Evolutionary conservation across 768 basidiomycete genomes (phyloP).

Genomic region (Lanmaoa pseudosensibilis): DNA sequence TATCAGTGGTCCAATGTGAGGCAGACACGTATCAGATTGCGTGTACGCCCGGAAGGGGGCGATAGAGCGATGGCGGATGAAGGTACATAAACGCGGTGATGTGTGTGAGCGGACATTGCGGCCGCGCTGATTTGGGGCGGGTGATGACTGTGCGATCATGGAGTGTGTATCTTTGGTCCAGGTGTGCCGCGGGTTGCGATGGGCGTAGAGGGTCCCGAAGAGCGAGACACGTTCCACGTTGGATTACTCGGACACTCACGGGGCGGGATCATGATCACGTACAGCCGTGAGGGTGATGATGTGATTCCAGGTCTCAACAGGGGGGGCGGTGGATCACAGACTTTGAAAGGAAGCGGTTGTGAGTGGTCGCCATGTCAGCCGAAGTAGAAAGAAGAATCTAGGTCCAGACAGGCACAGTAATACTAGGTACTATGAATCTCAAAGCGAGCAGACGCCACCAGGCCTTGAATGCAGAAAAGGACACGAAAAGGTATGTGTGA

Average conservation of each 20-base stretch:
- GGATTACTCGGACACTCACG: conserved; percentile 12
- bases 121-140: conserved; percentile 10
- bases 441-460: background rate
- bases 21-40: conserved; percentile 25
- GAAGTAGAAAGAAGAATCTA: background rate
- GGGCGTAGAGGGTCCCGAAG: conserved; percentile 20
- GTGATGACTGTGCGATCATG: conserved; percentile 1
- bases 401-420: background rate
- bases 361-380: conserved; percentile 3
- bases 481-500: background rate
- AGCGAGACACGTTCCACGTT: conserved; percentile 23
- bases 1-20: conserved; percentile 26
- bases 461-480: conserved; percentile 8
- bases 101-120: conserved; percentile 9
- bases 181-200: conserved; percentile 19
- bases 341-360: background rate
- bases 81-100: conserved; percentile 6
- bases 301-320: conserved; percentile 10
- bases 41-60: conserved; percentile 9
- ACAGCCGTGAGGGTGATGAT: conserved; percentile 20
- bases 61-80: conserved; percentile 19
- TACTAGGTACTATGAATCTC: no score
- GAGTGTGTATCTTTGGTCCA: conserved; percentile 5
- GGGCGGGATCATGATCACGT: conserved; percentile 18
- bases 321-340: conserved; percentile 1